A percentile compares a stretch with the other conserved stretches of the same genome.
Conservation (phyloP, 2,329 filamentous ascomycete genomes). For the Uncinocarpus reesii region DNA sequence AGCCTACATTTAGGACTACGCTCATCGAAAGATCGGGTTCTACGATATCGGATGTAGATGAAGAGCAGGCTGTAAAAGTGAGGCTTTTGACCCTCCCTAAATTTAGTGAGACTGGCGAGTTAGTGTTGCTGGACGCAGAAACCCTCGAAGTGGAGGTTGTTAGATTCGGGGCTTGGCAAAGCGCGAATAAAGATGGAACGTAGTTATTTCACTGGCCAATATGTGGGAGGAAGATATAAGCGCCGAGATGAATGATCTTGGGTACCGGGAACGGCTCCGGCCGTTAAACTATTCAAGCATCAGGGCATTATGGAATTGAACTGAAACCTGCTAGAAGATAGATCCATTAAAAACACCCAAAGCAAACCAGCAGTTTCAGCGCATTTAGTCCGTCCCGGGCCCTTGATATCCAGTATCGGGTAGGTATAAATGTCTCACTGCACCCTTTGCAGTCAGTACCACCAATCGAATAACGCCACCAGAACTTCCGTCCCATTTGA, state of each 20-base stretch:
- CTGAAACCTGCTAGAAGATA: neutral
- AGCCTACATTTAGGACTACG: slow-evolving; percentile 65
- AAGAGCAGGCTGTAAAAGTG: slow-evolving; percentile 43
- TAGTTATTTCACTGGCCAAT: too few species aligned
- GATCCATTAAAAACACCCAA: slow-evolving; percentile 1
- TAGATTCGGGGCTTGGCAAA: slow-evolving; percentile 37
- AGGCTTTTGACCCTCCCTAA: slow-evolving; percentile 73
- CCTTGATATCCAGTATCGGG: slow-evolving; percentile 81
- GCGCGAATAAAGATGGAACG: neutral
- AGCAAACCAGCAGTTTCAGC: neutral
- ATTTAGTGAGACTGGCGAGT: slow-evolving; percentile 65
- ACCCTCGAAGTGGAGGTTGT: slow-evolving; percentile 68
- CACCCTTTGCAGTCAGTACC: slow-evolving; percentile 80
- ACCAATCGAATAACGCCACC: slow-evolving; percentile 98
- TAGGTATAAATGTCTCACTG: slow-evolving; percentile 87
- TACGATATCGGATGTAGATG: slow-evolving; percentile 25
- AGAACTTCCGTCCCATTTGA: slow-evolving; percentile 99
- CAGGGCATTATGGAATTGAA: neutral
- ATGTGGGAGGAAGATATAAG: too few species aligned
- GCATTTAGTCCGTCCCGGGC: slow-evolving; percentile 47
- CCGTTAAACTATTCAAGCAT: neutral
- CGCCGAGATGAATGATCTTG: too few species aligned
- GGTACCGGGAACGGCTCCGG: too few species aligned
- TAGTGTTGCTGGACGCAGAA: slow-evolving; percentile 77
- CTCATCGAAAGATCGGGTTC: slow-evolving; percentile 43